Base-by-base conservation (phyloP, 768 basidiomycete genomes). In the Mycena kentingensis region DNA sequence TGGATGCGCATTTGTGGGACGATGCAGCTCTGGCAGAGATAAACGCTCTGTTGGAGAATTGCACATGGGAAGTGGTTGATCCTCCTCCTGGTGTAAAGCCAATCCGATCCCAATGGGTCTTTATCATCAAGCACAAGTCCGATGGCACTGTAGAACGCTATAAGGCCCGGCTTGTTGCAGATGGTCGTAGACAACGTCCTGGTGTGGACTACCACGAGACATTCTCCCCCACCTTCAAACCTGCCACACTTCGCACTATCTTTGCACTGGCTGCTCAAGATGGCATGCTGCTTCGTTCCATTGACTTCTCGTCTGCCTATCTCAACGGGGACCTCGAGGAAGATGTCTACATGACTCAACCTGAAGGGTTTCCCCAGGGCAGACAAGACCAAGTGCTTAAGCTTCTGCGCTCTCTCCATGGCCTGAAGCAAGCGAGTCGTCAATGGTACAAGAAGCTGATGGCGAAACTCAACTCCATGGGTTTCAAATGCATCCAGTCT, bases 121-220 rank as follows among this genome's bases (percentile, higher is more conserved):
- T 63, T 45, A 38, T 51, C n/a, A 44, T 54, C 15, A 70, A 70
- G 46, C 39, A 44, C 2, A 60, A 65, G 31, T 48, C 52, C 2
- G 28, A 63, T 35, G 62, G 63, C n/a, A 21, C 53, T 19, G 45
- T 64, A 18, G 54, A 46, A 12, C 48, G 46, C 22, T 60, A 55
- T 53, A 66, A 67, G 36, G 65, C 63, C 8, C 31, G 61, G 5
- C 34, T 68, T 7, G 66, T 67, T 11, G 66, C 65, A 6, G 51
- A 62, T 42, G 63, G 66, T 4, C 70, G 52, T 50, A 58, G 51
- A 1, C 69, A 71, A 34, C 35, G 58, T 6, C 65, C 64, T 6
- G 73, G 75, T 1, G 21, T 72, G 6, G 69, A 76, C 42, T 77
- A 65, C 47, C 46, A 43, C 7, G 66, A 71, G 13, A 75, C 62